Base-by-base conservation (phyloP, 2,329 filamentous ascomycete species). In the Ophidiomyces ophidiicola region DNA sequence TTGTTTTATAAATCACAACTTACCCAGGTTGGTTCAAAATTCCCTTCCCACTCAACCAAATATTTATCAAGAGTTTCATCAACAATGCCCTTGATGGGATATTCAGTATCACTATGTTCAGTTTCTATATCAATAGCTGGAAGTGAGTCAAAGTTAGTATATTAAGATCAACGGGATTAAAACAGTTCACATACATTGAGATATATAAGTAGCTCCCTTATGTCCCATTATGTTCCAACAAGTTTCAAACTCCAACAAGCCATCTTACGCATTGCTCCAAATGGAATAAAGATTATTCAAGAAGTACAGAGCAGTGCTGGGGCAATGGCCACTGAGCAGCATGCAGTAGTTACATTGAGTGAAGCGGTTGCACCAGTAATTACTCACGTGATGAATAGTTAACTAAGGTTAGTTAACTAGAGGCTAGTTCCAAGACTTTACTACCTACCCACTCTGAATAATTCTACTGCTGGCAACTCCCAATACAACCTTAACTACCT, bases 21-120 rank as follows among this genome's bases (percentile, higher is more conserved):
- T 48, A 62, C 59, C 58, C 58, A 62, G 44, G 50, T 57, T 37
- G 59, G 58, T 21, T 53, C 48, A 46, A 53, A 62, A 19, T 49
- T 46, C 6, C 55, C 58, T 40, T 57, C 53, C 59, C 58, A 61
- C 23, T 60, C 58, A 44, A 63, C 58, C 19, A 62, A 48, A 47
- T 61, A 63, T 34, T 57, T 49, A 12, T 48, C 47, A 31, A 49
- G 41, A 21, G 50, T 52, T 47, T 63, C 58, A 45, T 54, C 54
- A 41, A 61, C 49, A 33, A 61, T 60, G 43, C 50, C 50, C 37
- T 58, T 58, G 29, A 59, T 58, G 39, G 50, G 50, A 44, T 49
- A 59, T 48, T 60, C 55, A 43, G 53, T 49, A 30, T 55, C 52
- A n/a, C 38, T 48, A 32, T 51, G 32, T 20, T 33, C 32, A 38